Base-by-base conservation (phyloP, 2,329 filamentous ascomycete species). In the Ophidiomyces ophidiicola region DNA sequence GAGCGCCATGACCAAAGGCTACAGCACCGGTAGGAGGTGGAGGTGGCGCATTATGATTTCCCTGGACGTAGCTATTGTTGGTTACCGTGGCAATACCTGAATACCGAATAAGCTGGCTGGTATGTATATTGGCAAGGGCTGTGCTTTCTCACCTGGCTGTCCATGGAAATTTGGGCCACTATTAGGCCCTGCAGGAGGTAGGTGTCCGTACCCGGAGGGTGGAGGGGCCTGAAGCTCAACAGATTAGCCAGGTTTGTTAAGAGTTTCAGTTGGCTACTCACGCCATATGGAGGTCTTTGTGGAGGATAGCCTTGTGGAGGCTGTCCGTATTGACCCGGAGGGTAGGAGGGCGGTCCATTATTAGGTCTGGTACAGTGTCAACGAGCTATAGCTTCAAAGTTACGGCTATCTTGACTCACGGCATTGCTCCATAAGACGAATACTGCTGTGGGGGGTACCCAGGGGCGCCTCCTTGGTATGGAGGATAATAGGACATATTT, bases 1-100 rank as follows among this genome's bases (percentile, higher is more conserved):
- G 86, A 10, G 87, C 86, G 42, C 85, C 86, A 45, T 78, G 70
- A 41, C 86, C 83, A 54, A 90, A 90, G 46, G 72, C 68, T 57
- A 87, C 82, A 46, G 79, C 70, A 39, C 71, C 65, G 42, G 68
- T 58, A 12, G 81, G 80, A 5, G 82, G 82, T 36, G 78, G 73
- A 2, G 77, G 70, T 36, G 82, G 82, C 6, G 65, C 72, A 48
- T 59, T 59, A 36, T 69, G 68, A 48, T 74, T 74, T 46, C 71
- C 74, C 48, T 74, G 71, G 44, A 60, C 61, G 60, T 70, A 75
- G 47, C 67, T 63, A 53, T 74, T 73, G 39, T 69, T 64, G 53
- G 67, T 67, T 44, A 53, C 54, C 6, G 62, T 60, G 10, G 50
- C 46, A 36, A 51, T 49, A 21, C 49, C 50, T 44, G 41, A 31